phyloP scores from a whole-genome alignment of 768 basidiomycete species.

The Phlebiopsis gigantea region DNA sequence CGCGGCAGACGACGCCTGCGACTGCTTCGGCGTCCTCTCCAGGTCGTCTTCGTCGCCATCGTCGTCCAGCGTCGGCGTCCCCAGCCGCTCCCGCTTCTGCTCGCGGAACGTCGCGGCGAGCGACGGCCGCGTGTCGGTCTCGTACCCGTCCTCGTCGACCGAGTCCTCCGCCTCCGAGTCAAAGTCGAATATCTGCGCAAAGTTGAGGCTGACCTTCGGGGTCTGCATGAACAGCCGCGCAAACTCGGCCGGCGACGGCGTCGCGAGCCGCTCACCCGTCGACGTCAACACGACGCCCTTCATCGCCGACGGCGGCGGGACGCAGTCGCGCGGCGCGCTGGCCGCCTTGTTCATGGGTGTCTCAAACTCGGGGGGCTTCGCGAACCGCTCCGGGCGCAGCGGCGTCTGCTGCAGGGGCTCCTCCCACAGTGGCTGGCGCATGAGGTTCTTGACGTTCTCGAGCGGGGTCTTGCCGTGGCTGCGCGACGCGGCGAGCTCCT shows the following conservation, averaged over 20 bases:
- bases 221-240: constrained; percentile 62
- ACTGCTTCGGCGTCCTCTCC: constrained; percentile 19
- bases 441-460: constrained; percentile 70
- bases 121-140: constrained; percentile 19
- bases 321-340: constrained; percentile 17
- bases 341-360: constrained; percentile 47
- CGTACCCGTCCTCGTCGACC: constrained; percentile 20
- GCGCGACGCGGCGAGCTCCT: constrained; percentile 18
- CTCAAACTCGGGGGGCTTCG: constrained; percentile 34
- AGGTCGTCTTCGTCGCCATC: constrained; percentile 29
- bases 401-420: constrained; percentile 24
- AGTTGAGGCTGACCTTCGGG: constrained; percentile 68
- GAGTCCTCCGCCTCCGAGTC: constrained; percentile 29
- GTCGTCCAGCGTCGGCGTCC: neutral
- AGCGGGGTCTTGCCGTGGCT: constrained; percentile 42
- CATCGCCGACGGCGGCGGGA: constrained; percentile 33
- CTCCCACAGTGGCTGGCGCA: constrained; percentile 25
- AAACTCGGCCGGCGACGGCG: constrained; percentile 64
- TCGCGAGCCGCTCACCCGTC: constrained; percentile 69
- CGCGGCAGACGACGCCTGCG: neutral
- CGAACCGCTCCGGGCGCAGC: constrained; percentile 11
- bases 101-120: neutral
- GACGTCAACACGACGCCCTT: constrained; percentile 70
- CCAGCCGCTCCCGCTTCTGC: constrained; percentile 25
- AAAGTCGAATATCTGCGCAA: constrained; percentile 75